A percentile compares a stretch with the other conserved stretches of the same genome.
Conservation (phyloP, 2,329 filamentous ascomycete genomes). For the Zymoseptoria passerinii region DNA sequence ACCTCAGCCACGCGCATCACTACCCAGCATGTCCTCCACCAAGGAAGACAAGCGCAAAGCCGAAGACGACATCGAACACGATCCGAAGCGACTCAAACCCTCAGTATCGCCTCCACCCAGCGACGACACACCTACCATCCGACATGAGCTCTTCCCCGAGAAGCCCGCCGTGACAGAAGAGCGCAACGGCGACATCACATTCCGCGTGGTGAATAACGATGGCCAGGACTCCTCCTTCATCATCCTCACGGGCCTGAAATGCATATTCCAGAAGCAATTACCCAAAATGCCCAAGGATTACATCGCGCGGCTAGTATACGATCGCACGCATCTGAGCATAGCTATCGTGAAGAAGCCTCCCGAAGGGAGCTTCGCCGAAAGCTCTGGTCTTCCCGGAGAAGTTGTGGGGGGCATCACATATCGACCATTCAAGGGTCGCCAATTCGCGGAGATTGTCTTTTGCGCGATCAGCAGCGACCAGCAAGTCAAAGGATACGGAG, state of each 20-base stretch:
- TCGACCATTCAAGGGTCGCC: constrained; percentile 80
- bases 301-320: constrained; percentile 93
- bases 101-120: constrained; percentile 32
- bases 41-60: constrained; percentile 59
- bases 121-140: constrained; percentile 24
- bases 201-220: constrained; percentile 97
- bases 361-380: constrained; percentile 23
- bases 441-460: constrained; percentile 97
- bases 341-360: constrained; percentile 95
- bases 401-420: constrained; percentile 80
- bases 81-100: constrained; percentile 56
- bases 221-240: constrained; percentile 79
- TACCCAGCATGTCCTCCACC: constrained; percentile 9
- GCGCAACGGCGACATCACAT: constrained; percentile 88
- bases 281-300: constrained; percentile 99
- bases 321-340: constrained; percentile 90
- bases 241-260: constrained; percentile 90
- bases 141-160: constrained; percentile 65
- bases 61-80: constrained; percentile 51
- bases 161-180: constrained; percentile 94
- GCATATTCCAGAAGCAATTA: constrained; percentile 95
- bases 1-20: not conserved
- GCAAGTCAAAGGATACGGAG: constrained; percentile 96
- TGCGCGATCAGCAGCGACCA: constrained; percentile 96
- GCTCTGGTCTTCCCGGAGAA: constrained; percentile 26